Evolutionary conservation across 2,329 filamentous ascomycete species (phyloP), one percentile per base, ranked within the genome.

Genomic region (Fusarium heterosporum): DNA sequence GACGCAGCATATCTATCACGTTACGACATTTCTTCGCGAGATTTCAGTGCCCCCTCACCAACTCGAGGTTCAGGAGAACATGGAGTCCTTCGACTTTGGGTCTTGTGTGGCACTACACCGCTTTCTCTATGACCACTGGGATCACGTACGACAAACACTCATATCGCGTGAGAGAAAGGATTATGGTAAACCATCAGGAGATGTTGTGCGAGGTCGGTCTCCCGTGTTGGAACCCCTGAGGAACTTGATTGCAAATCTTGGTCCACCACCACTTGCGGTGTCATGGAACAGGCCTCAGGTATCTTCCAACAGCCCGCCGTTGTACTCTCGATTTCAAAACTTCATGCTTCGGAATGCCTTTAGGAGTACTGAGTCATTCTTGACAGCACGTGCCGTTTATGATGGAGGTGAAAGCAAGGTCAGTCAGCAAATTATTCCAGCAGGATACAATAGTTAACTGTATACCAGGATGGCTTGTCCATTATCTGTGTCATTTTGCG

Each of bases 301-400:
- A n/a, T 86, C 87, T 2, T 76, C 83, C 26, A 91, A 90, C 65
- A 85, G 78, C 17, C 88, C 89, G 6, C 85, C 87, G 1, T 79
- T 85, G 8, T 91, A 91, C 73, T 90, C 88, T 3, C 82, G 88
- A 25, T 91, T 91, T 67, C 89, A 91, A 67, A 87, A 90, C 66
- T 91, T 91, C 71, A 91, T 91, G 89, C 82, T 91, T 43, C 85
- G 86, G 17, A 90, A 91, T 73, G 89, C 89, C 3, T 89, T 89
- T 66, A 83, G 86, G 36, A 87, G 86, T 67, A 87, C 85, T 0
- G 89, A 90, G 68, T 89, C 87, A 4, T 87, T 89, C 59, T 76
- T 89, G 22, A 89, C 87, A 4, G 85, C 86, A 25, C 83, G 88
- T 22, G 88, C 89, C 26, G 86, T 91, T 13, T 91, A 91, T 71